Evolutionary conservation across 2,329 filamentous ascomycete species (phyloP).

Genomic region (Magnaporthiopsis rhizophila): DNA sequence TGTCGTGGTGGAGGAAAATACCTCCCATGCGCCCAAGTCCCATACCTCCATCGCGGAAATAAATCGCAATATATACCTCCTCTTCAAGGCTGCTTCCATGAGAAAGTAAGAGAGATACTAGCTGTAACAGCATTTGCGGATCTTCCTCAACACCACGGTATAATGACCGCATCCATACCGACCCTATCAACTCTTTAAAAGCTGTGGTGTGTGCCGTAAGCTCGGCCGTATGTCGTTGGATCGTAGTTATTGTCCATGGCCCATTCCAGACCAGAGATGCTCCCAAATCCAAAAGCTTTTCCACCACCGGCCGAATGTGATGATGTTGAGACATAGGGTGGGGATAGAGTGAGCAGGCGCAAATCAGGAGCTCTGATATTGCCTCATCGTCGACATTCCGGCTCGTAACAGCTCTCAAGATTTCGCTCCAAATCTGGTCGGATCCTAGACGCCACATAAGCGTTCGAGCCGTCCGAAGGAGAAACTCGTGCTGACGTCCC

Average conservation of each 20-base stretch:
- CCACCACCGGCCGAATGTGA: no score
- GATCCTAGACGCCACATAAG: accelerated
- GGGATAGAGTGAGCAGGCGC: not conserved
- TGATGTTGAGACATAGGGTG: no score
- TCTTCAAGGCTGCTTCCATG: not conserved
- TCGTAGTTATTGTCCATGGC: not conserved
- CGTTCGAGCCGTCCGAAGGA: not conserved
- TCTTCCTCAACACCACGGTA: no score
- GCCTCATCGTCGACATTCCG: not conserved
- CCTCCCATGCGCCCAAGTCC: no score
- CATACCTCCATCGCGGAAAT: no score
- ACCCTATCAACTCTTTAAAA: not conserved
- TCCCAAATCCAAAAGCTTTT: not conserved
- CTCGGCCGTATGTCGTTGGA: no score
- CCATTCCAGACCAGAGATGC: not conserved
- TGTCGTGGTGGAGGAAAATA: not conserved
- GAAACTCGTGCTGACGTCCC: not conserved
- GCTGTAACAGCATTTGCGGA: no score
- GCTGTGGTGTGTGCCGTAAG: not conserved
- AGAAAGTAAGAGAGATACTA: not conserved
- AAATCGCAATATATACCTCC: not conserved
- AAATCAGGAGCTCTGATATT: not conserved
- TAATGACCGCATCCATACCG: not conserved
- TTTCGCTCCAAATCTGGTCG: not conserved
- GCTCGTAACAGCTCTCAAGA: not conserved